Evolutionary conservation across 164 flowering plant genomes (phyloP), one percentile per base, ranked within the genome.

Genomic region (Buxus sempervirens): DNA sequence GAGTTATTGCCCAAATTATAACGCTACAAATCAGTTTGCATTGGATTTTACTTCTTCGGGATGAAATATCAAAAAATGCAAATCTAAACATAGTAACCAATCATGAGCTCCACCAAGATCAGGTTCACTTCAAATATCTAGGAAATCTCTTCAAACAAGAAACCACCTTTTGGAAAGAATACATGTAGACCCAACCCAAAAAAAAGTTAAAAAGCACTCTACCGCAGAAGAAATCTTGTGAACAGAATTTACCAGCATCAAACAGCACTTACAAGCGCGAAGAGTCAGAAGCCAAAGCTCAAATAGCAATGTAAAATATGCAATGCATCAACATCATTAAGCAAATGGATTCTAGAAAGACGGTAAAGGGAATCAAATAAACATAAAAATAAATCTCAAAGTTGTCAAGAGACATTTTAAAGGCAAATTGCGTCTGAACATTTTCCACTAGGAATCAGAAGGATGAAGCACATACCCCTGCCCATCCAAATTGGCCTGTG

Each of bases 401-500:
- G 42, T 48, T 54, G 32, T 26, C 22, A 58, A n/a, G 25, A 57
- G 22, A 58, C 14, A 22, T 13, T 23, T n/a, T n/a, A n/a, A 26
- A 28, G 5, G 12, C 61, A 26, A 58, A 25, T 16, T 12, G 61
- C 26, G 61, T 59, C 20, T 6, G 15, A n/a, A 6, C 19, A 15
- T 18, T 36, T 28, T 26, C 41, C 55, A 56, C 54, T 55, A 36
- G 6, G 69, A 66, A 22, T 66, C 60, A 66, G 61, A 55, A 66
- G 42, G 45, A 53, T 66, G 27, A 59, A 38, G n/a, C 4, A 60
- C 72, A 65, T 72, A 81, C 83, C 84, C 77, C 53, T 79, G 76
- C 0, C 81, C 83, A 63, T 83, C 85, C 28, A 78, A 81, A 71
- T 74, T 77, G 38, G 80, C 79, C 66, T 74, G 87, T 9, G 76